Conservation (phyloP, 2,329 filamentous ascomycete species). For the Monosporascus sp. region DNA sequence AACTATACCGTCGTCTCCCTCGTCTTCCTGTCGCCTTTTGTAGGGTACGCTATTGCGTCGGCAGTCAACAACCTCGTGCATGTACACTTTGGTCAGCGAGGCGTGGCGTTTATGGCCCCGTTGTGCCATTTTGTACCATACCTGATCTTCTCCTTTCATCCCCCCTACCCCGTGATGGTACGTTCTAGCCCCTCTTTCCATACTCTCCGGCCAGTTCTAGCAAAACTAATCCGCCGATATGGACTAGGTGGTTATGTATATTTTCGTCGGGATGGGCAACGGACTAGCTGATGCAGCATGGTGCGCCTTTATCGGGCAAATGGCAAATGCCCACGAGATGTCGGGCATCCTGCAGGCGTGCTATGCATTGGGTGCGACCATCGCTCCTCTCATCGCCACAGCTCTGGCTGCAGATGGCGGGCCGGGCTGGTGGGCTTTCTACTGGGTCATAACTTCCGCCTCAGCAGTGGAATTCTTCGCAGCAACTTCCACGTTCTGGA, state of each 20-base stretch:
- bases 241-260: too few species aligned
- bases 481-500: constrained; percentile 57
- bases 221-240: too few species aligned
- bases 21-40: constrained; percentile 59
- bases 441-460: constrained; percentile 65
- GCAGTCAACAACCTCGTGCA: constrained; percentile 58
- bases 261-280: constrained; percentile 1
- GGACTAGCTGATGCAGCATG: constrained; percentile 48
- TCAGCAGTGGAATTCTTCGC: constrained; percentile 51
- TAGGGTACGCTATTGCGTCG: constrained; percentile 57
- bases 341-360: constrained; percentile 67
- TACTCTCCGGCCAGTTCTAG: too few species aligned
- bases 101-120: constrained; percentile 59
- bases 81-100: constrained; percentile 57
- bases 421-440: constrained; percentile 67
- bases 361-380: constrained; percentile 67
- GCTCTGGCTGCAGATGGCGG: constrained; percentile 61
- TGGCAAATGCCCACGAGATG: constrained; percentile 68
- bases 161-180: too few species aligned
- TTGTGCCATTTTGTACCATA: constrained; percentile 39
- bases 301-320: constrained; percentile 62
- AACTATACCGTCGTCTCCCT: constrained; percentile 57
- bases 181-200: too few species aligned
- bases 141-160: background rate
- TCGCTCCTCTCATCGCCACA: constrained; percentile 66